Base-by-base conservation (phyloP, 2,329 filamentous ascomycete genomes). In the Thelonectria blattea region DNA sequence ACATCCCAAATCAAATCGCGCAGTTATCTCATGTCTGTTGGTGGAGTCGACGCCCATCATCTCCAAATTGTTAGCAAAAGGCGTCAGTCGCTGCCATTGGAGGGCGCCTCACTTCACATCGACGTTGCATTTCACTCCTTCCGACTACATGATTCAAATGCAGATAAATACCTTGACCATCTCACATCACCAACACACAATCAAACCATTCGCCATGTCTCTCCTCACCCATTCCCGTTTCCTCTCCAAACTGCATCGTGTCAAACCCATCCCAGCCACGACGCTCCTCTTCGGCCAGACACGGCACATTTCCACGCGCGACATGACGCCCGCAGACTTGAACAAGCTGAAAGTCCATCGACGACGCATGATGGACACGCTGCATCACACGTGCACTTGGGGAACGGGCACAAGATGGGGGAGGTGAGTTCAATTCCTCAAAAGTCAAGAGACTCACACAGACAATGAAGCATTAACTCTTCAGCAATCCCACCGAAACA, bases 401-500 rank as follows among this genome's bases (percentile, higher is more conserved):
- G 68, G 68, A 1, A 62, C 60, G 3, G 68, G 68, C 5, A 27
- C 56, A 2, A 57, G 34, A 61, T 70, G 68, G 68, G 68, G 68
- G 54, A 64, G 61, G 68, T 70, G 22, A 8, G 20, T n/a, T n/a
- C n/a, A n/a, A n/a, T n/a, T n/a, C 42, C 47, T 14, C 17, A 30
- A 30, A n/a, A n/a, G n/a, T n/a, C n/a, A n/a, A 30, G 4, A 30
- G 5, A 10, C 30, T 14, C 14, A 32, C 8, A 20, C 17, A 18
- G 14, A 24, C 22, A 24, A 24, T 6, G n/a, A n/a, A 22, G 3
- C n/a, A 22, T 12, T 32, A 14, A 47, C 24, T 9, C 2, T 47
- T 30, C 15, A 73, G 70, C 15, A 68, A 66, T 14, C 65, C 68
- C n/a, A 75, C 65, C 12, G 86, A 93, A 61, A 91, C 88, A 3